Evolutionary conservation across 2,329 filamentous ascomycete genomes (phyloP), one percentile per base, ranked within the genome.

Genomic region (Pseudogymnoascus sp.): DNA sequence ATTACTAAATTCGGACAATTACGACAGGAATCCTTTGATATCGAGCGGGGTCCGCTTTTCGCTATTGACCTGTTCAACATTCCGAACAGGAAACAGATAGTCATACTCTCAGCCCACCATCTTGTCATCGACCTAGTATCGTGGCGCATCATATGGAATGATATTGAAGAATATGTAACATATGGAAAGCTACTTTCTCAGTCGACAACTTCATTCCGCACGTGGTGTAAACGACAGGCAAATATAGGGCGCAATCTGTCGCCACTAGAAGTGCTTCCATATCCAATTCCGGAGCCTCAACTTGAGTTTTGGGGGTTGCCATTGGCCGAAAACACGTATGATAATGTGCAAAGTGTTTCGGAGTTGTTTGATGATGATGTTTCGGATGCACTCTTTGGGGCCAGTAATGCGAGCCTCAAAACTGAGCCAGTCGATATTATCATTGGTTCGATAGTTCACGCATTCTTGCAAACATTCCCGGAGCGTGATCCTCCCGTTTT

Each of bases 361-460:
- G 33, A 54, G 47, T 6, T 54, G 6, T 54, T 54, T 54, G 47
- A 54, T 33, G 18, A 11, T 33, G 28, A 33, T 54, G n/a, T 54
- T 72, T 0, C 36, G 76, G 0, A 57, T 71, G 1, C 63, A 68
- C 58, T 76, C 75, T 0, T 77, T 79, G 61, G 47, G 37, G 1
- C n/a, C 9, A 54, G 47, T 16, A 54, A 54, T 12, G 8, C 7
- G 28, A 54, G n/a, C 28, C 47, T 54, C 47, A 54, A 18, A 3
- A 77, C 75, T 0, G 70, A 74, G 8, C 70, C 74, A 0, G 64
- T 77, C 0, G 77, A 79, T 37, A 60, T 79, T 0, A 65, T 79
- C 6, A 62, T 77, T 3, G 73, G 73, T 0, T 65, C 72, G 0
- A 36, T 77, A 0, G 54, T 72, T 1, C 62, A 68, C 50, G 75